Evolutionary conservation across 106 monocot species (phyloP).

Genomic region (Hemerocallis citrina): DNA sequence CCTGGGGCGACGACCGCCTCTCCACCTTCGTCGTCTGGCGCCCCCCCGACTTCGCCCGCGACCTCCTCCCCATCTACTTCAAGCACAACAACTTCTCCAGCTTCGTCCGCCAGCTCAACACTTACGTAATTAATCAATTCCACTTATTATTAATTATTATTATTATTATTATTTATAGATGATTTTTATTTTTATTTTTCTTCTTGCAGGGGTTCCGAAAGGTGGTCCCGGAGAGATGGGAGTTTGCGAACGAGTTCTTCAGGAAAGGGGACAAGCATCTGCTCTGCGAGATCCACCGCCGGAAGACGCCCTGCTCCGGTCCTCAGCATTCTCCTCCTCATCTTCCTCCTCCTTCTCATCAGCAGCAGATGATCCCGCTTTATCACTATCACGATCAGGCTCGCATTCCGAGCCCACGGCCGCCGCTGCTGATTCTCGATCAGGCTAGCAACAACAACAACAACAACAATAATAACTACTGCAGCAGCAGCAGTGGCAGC

Average conservation of each 20-base stretch:
- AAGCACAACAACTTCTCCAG: slow-evolving; percentile 91
- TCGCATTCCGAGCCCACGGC: too few species aligned
- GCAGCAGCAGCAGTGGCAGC: neutral
- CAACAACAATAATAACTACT: too few species aligned
- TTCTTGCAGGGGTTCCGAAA: slow-evolving; percentile 61
- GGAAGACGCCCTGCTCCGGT: too few species aligned
- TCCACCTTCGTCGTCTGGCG: slow-evolving; percentile 81
- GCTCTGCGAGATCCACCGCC: slow-evolving; percentile 51
- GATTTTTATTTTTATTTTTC: too few species aligned
- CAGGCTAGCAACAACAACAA: too few species aligned
- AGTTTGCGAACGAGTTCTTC: slow-evolving; percentile 69
- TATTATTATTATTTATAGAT: too few species aligned
- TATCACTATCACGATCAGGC: neutral
- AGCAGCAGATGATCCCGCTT: neutral
- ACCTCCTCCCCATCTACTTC: slow-evolving; percentile 73
- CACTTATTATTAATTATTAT: too few species aligned
- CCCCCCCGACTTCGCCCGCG: slow-evolving; percentile 78
- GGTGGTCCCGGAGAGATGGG: slow-evolving; percentile 66
- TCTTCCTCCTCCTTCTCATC: neutral
- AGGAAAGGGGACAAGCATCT: slow-evolving; percentile 45
- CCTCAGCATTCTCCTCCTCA: slow-evolving; percentile 8
- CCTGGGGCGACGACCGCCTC: slow-evolving; percentile 60
- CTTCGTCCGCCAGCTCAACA: slow-evolving; percentile 92
- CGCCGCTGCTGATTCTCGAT: too few species aligned
- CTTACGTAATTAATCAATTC: too few species aligned